These are phyloP conservation scores for Tolypocladium amazonense DNA, from an alignment of 2,329 filamentous ascomycete genomes.

Conservation along the genomic window DNA sequence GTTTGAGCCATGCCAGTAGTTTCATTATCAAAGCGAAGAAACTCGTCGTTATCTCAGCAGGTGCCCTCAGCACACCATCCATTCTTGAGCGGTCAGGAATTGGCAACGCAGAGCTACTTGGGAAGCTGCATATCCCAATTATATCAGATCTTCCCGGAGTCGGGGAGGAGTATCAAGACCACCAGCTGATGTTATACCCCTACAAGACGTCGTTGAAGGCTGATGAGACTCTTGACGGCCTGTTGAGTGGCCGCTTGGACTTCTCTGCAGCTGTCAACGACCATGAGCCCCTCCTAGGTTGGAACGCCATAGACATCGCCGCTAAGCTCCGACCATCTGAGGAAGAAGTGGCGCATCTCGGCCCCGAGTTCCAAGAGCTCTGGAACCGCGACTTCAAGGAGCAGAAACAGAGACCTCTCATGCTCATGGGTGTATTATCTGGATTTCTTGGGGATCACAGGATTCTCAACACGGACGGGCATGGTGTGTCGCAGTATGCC, in stretches of 20 bases:
- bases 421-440: constrained; percentile 26
- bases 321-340: constrained; percentile 45
- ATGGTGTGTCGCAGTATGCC: constrained; percentile 32
- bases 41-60: constrained; percentile 25
- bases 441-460: constrained; percentile 10
- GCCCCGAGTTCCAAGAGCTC: constrained; percentile 37
- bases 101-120: constrained; percentile 38
- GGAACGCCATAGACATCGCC: constrained; percentile 46
- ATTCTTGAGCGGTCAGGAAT: constrained; percentile 55
- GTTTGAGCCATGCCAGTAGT: constrained; percentile 4
- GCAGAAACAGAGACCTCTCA: constrained; percentile 32
- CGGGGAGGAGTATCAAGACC: constrained; percentile 43
- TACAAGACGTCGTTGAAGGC: constrained; percentile 27
- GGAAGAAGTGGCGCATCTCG: constrained; percentile 38
- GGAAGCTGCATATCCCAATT: constrained; percentile 32
- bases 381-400: constrained; percentile 46
- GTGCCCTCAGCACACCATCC: constrained; percentile 40
- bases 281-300: constrained; percentile 41
- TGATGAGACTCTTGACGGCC: constrained; percentile 33
- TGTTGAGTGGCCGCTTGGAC: constrained; percentile 32
- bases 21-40: constrained; percentile 15
- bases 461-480: background rate
- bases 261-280: constrained; percentile 28
- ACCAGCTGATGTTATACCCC: constrained; percentile 41
- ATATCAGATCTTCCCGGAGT: constrained; percentile 39